Base-by-base conservation (phyloP, 768 basidiomycete species). In the button mushroom (Agaricus bisporus) region DNA sequence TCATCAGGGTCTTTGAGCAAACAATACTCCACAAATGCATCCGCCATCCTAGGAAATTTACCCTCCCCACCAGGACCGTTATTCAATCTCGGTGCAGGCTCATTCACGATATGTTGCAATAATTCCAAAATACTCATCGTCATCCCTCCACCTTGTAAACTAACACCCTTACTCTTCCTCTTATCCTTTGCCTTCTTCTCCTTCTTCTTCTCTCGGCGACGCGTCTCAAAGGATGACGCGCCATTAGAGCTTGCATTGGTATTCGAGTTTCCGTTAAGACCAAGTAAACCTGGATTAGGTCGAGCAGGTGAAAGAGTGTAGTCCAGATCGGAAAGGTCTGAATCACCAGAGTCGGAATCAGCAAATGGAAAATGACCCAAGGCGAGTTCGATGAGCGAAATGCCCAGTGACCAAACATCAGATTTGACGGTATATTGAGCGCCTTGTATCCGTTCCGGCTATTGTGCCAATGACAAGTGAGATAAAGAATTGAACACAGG, bases 381-480 rank as follows among this genome's bases (percentile, higher is more conserved):
- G 0, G 94, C 97, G 39, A 99, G 83, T 72, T 99, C 97, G 67
- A 98, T 95, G 45, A 99, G 77, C 7, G 94, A 91, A 64, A 99
- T 93, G 28, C 97, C 97, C 41, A 98, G 81, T 0, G 95, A 98
- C 97, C 97, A 99, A 4, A 98, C 95, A 62, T 99, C 97, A 3
- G 95, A 98, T 70, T 98, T 98, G 69, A 99, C 95, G 26, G 93
- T 94, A 68, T 99, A 98, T 64, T 91, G 91, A 1, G 93, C 93
- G 47, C 97, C 97, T 71, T 98, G 95, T 73, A 99, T 98, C 56
- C 97, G 93, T 64, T 99, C 97, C 15, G 97, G 97, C 97, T 99
- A 69, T 50, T 32, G 8, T 41, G 8, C 14, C 45, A 56, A 55
- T 51, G 46, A 51, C 51, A 56, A 57, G 48, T 52, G 38, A 41